Base-by-base conservation (phyloP, 495 filamentous ascomycete genomes). In the Aspergillus baeticus region DNA sequence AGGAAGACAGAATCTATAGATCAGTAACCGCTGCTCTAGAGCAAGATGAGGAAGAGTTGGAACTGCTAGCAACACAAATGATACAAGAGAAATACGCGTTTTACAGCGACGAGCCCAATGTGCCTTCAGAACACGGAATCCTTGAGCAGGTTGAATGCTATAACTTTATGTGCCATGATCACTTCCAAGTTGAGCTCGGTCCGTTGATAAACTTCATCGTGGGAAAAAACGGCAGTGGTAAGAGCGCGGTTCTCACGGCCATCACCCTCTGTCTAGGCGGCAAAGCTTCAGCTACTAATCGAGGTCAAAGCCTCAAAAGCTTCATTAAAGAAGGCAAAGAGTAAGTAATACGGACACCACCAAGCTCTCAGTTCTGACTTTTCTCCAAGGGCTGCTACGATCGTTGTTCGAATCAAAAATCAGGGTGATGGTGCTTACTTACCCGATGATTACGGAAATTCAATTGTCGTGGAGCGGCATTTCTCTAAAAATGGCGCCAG, bases 141-240 rank as follows among this genome's bases (percentile, higher is more conserved):
- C 84, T 96, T 31, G 85, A 94, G 70, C 83, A 83, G 50, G 86
- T 97, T 33, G 87, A 83, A 46, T 95, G 90, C 69, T 83, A 86
- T 55, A 97, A 96, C 65, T 96, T 96, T 68, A 96, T 98, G 94
- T 97, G 93, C 64, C 94, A 99, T 64, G 73, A 79, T 15, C 85
- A 84, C 55, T 83, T 98, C 14, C 80, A 86, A 50, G 87, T 96
- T 44, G 81, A 87, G 36, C 77, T 99, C 15, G 93, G 94, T 0
- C 93, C 94, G 0, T 79, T 96, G 5, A 94, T 98, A 61, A 99
- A 98, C 69, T 99, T 98, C 71, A 91, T 99, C 47, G 90, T 96
- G 51, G 94, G 94, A 3, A 90, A 96, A 65, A 99, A 99, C 69
- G 94, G 94, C 37, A 98, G 94, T 64, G 94, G 94, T n/a, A 99